Evolutionary conservation across 768 basidiomycete species (phyloP).

Genomic region (Mycena venus): DNA sequence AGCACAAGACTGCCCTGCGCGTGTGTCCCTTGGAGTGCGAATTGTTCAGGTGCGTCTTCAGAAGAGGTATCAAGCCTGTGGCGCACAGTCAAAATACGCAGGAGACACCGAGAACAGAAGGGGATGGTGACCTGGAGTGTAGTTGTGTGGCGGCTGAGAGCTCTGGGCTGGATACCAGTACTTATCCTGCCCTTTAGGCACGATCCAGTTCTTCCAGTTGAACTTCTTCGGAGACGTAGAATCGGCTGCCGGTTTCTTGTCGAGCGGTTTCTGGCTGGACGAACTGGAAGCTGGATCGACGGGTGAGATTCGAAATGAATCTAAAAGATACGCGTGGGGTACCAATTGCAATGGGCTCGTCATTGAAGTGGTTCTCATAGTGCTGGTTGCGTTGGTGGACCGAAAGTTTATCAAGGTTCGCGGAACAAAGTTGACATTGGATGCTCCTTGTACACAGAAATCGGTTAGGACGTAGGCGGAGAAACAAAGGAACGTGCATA

Average conservation of each 20-base stretch:
- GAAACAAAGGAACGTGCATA: no score
- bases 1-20: conserved; percentile 73
- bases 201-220: conserved; percentile 5
- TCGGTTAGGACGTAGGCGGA: background rate
- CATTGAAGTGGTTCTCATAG: conserved; percentile 64
- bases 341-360: conserved; percentile 24
- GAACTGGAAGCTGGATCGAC: background rate
- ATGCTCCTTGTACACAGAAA: conserved; percentile 9
- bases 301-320: conserved; percentile 3
- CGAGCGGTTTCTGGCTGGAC: conserved; percentile 32
- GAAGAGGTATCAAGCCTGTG: conserved; percentile 73
- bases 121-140: conserved; percentile 70
- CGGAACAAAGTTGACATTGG: conserved; percentile 66
- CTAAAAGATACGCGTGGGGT: conserved; percentile 1
- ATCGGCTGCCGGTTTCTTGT: background rate
- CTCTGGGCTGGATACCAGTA: conserved; percentile 75
- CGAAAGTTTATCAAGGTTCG: conserved; percentile 54
- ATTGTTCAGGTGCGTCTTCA: conserved; percentile 67
- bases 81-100: background rate
- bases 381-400: conserved; percentile 61
- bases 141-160: conserved; percentile 63
- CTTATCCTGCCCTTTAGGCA: conserved; percentile 54
- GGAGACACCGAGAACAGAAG: background rate
- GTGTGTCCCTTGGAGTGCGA: conserved; percentile 65
- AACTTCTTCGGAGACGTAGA: background rate